Evolutionary conservation across 2,329 filamentous ascomycete species (phyloP), one percentile per base, ranked within the genome.

Genomic region (Nothophoma quercina): DNA sequence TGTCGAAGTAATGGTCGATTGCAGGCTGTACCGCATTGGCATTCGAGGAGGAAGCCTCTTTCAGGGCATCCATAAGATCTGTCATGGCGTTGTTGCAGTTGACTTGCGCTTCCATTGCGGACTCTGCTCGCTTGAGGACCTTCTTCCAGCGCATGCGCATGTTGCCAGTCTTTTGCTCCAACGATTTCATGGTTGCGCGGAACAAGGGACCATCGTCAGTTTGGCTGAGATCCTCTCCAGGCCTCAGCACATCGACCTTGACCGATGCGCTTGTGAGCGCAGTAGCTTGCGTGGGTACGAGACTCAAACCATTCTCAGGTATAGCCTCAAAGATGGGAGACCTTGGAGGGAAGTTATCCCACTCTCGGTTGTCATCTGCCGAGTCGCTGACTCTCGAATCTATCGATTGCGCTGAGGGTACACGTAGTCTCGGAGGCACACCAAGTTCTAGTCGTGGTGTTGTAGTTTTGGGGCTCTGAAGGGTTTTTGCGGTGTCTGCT

Each of bases 1-100:
- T 96, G 75, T 98, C 93, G 68, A 98, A 99, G 72, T 99, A 99
- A 74, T 99, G 93, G 58, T 99, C 95, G 54, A 99, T 83, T 4
- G 93, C 95, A 13, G 95, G 96, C 69, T 96, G 91, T n/a, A 99
- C 93, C 0, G 93, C 95, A 68, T 96, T 96, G 40, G 92, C 90
- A 70, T 98, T 98, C 10, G 93, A 96, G 0, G 86, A 86, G 1
- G 93, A 92, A 0, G 92, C 91, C 69, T 98, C 95, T 57, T 88
- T 86, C 25, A 99, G 79, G 4, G 93, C 88, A 12, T 93, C 90
- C 71, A 96, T 88, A 65, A 99, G 96, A 3, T 85, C 86, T 13
- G 84, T 78, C 62, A 96, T 88, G 5, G 93, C 88, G 45, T 96
- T 91, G 70, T 98, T 99, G 73, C 90, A 93, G 57, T 89, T 86